Percentiles rank a stretch among this genome's conserved stretches.
Conservation (phyloP, 2,329 filamentous ascomycete genomes). For the Ceratocystis eucalypticola region DNA sequence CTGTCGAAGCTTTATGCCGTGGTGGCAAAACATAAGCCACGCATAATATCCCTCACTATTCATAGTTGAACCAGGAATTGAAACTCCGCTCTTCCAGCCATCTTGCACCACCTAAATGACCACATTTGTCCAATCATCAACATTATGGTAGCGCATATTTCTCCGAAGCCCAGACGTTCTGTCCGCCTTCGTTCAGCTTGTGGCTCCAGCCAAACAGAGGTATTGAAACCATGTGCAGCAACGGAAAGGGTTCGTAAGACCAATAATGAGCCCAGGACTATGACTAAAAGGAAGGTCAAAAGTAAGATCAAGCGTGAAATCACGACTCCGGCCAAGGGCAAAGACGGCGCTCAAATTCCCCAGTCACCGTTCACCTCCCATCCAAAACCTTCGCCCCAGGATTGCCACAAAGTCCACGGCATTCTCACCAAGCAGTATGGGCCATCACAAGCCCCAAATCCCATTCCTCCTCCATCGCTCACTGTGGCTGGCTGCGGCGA, state of each 20-base stretch:
- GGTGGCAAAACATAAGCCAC: background rate
- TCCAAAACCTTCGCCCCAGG: background rate
- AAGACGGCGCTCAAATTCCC: background rate
- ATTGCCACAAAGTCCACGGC: background rate
- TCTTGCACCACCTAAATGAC: background rate
- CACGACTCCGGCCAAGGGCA: background rate
- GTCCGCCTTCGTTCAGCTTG: background rate
- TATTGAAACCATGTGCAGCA: background rate
- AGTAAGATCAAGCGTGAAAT: background rate
- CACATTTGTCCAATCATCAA: background rate
- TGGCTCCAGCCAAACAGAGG: background rate
- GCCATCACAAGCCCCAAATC: background rate
- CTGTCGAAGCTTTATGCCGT: background rate
- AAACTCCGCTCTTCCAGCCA: background rate
- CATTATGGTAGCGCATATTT: background rate
- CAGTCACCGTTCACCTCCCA: slow-evolving; percentile 2
- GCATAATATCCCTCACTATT: background rate
- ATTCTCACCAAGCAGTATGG: background rate
- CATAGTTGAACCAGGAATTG: background rate
- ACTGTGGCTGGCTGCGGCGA: slow-evolving; percentile 53
- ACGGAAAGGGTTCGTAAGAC: background rate
- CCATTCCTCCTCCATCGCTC: slow-evolving; percentile 1
- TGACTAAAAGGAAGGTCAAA: background rate
- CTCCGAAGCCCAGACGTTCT: background rate
- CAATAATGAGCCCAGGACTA: background rate